Conservation (phyloP, 305 asterid species). For the Nicotiana rustica region DNA sequence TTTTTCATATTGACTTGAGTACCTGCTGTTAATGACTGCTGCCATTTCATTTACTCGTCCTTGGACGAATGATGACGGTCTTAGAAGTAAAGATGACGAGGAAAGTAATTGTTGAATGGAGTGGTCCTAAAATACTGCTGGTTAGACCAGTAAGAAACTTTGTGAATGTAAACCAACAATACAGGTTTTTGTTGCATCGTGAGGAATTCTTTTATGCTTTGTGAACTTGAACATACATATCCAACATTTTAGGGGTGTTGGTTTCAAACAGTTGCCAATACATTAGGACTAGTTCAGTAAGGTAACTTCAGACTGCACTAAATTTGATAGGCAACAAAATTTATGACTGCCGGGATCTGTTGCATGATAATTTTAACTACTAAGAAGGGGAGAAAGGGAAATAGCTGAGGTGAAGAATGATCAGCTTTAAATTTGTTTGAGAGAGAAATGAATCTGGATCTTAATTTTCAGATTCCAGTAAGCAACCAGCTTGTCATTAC, state of each 20-base stretch:
- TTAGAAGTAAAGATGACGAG: slow-evolving; percentile 9
- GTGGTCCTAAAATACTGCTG: background rate
- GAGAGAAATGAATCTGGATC: background rate
- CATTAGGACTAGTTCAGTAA: background rate
- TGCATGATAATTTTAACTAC: background rate
- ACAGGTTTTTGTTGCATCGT: background rate
- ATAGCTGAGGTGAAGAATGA: slow-evolving; percentile 25
- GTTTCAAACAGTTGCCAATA: background rate
- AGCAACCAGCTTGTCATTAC: background rate
- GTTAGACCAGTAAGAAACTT: slow-evolving; percentile 12
- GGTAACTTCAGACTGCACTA: background rate
- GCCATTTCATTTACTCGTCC: background rate
- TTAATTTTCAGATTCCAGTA: background rate
- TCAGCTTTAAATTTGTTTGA: background rate
- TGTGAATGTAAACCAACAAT: background rate
- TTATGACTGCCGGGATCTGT: background rate
- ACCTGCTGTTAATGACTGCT: background rate
- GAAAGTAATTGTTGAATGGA: slow-evolving; percentile 8
- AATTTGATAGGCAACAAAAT: slow-evolving; percentile 5
- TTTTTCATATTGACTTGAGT: background rate
- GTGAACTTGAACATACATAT: background rate
- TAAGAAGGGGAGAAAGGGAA: slow-evolving; percentile 5
- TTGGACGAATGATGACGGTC: slow-evolving; percentile 14
- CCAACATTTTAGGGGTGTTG: background rate
- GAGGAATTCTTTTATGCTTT: background rate